Conservation (phyloP, 176 grass and related monocot genomes). For the Microstegium vimineum region DNA sequence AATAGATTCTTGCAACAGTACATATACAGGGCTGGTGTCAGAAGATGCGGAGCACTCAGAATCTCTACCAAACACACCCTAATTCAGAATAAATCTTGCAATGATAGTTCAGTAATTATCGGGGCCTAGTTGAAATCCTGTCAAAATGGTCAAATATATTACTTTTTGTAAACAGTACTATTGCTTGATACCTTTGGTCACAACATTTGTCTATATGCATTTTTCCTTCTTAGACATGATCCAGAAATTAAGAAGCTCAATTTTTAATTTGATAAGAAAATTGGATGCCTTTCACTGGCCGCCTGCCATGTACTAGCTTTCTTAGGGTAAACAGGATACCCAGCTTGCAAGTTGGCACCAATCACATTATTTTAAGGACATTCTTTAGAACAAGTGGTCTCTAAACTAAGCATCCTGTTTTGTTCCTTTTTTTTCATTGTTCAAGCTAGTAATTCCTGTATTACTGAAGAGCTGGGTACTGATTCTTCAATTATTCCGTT, state of each 20-base stretch:
- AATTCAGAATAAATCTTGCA: not conserved
- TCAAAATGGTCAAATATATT: not conserved
- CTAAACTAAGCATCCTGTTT: not conserved
- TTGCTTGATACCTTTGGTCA: not conserved
- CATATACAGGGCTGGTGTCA: too few relatives aligned
- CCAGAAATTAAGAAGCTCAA: not conserved
- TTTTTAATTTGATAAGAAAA: not conserved
- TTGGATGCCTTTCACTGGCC: not conserved
- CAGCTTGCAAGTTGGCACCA: not conserved
- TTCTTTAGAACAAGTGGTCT: not conserved
- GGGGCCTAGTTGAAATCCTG: not conserved
- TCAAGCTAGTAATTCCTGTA: not conserved
- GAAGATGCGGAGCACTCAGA: too few relatives aligned
- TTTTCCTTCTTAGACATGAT: not conserved
- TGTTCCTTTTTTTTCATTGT: not conserved
- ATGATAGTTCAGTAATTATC: not conserved
- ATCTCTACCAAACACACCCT: too few relatives aligned
- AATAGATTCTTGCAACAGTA: too few relatives aligned
- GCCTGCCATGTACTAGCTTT: not conserved
- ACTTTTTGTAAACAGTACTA: not conserved
- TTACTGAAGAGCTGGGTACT: not conserved
- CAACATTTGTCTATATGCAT: not conserved
- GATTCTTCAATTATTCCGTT: not conserved
- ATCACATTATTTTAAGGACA: not conserved
- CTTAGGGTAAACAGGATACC: not conserved